Evolutionary conservation across 495 filamentous ascomycete genomes (phyloP), one percentile per base, ranked within the genome.

Genomic region (Xylaria castorea): DNA sequence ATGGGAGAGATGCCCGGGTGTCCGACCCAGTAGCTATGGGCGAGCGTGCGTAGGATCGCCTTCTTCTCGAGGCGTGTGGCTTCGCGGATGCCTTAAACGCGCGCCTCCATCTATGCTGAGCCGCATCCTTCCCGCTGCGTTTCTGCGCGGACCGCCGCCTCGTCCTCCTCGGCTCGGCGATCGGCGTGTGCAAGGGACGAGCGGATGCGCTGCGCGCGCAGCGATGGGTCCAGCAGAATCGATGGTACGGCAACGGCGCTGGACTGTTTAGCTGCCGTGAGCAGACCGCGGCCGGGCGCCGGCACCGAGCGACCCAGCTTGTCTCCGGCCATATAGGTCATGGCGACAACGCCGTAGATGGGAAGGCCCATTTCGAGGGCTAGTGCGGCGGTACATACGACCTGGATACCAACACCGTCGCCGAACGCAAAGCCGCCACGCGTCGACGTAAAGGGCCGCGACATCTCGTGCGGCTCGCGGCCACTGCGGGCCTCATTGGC

Each of bases 391-490:
- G 88, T 96, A 93, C 97, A 97, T 80, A 99, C 95, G 70, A 99
- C 88, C 82, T 99, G 96, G 83, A 99, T 91, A 88, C 96, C 96
- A 75, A 92, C 97, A 73, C 96, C 95, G 85, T 98, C 95, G 0
- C 96, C 97, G 84, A 98, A 96, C 93, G 98, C 98, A 85, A 99
- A 99, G 42, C 96, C 96, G 74, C 93, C 95, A 78, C 96, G 87
- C 7, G 96, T 97, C 12, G 96, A 97, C 6, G 96, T 97, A 14
- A 94, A 96, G 0, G 96, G 96, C 50, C 96, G 90, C 6, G 96
- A 99, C 92, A 98, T 98, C 85, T 99, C 96, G 79, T 89, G 89
- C 1, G 96, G 96, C 46, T 95, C 97, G 74, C 96, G 92, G 50
- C 96, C 96, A 76, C 97, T 94, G 5, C 92, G 94, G 75, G 97